Evolutionary conservation across 495 filamentous ascomycete species (phyloP).

Genomic region (Chaetomium cochliodes): DNA sequence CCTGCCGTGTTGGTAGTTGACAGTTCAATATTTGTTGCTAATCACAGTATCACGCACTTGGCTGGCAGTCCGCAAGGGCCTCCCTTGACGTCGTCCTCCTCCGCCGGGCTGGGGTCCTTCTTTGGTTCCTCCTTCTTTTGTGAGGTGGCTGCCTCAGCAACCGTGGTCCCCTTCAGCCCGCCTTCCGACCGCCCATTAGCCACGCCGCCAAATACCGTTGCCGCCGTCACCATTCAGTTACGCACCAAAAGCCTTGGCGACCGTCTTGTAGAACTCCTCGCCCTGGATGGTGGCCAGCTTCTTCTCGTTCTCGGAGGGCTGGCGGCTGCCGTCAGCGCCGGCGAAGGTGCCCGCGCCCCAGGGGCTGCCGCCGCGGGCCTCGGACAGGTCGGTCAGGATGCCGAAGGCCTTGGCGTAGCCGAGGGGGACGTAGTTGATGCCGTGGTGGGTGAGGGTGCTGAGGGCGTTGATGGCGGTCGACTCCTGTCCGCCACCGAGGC

Average conservation of each 20-base stretch:
- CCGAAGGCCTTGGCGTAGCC: constrained; percentile 83
- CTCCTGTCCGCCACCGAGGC: constrained; percentile 89
- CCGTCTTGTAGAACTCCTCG: constrained; percentile 77
- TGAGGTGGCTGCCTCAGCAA: neutral
- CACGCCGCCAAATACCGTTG: constrained; percentile 10
- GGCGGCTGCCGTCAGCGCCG: constrained; percentile 74
- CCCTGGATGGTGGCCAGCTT: constrained; percentile 78
- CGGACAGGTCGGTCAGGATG: constrained; percentile 62
- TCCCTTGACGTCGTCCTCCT: constrained; percentile 19
- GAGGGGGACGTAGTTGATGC: constrained; percentile 91
- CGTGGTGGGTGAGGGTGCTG: constrained; percentile 90
- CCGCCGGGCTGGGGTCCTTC: neutral
- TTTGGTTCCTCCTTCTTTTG: neutral
- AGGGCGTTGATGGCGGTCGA: constrained; percentile 77
- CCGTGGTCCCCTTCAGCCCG: neutral
- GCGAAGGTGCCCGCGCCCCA: constrained; percentile 97
- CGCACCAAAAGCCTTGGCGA: constrained; percentile 67
- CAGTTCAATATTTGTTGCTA: neutral
- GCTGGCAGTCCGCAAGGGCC: constrained; percentile 24
- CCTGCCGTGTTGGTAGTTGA: neutral
- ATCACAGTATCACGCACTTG: constrained; percentile 26
- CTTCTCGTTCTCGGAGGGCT: constrained; percentile 72
- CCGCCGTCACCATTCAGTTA: constrained; percentile 75
- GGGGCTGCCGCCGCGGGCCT: constrained; percentile 79
- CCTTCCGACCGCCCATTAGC: constrained; percentile 32